Conservation (phyloP, 176 grass and related monocot genomes). For the Oryza brachyantha region DNA sequence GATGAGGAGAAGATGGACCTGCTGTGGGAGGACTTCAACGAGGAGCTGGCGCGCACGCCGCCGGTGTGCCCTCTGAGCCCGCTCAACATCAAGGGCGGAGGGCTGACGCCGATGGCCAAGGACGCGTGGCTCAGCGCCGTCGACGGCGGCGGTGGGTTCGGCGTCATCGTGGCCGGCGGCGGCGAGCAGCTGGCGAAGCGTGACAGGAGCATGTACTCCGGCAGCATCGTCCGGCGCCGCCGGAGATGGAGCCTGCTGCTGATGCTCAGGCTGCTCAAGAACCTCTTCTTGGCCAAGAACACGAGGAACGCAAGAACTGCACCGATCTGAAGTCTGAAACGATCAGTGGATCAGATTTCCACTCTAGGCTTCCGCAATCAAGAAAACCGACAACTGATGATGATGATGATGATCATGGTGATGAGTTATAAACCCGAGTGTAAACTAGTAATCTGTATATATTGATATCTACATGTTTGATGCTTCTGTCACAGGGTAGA, state of each 20-base stretch:
- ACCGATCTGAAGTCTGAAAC: conserved; percentile 22
- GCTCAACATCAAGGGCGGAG: background rate
- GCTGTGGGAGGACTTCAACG: conserved; percentile 98
- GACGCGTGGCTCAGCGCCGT: conserved; percentile 9
- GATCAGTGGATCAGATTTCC: background rate
- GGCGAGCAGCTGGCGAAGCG: background rate
- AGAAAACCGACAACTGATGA: background rate
- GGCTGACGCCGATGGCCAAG: conserved; percentile 20
- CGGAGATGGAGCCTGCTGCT: conserved; percentile 54
- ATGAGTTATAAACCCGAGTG: background rate
- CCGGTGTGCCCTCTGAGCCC: conserved; percentile 56
- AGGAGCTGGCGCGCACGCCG: conserved; percentile 54
- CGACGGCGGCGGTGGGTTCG: background rate
- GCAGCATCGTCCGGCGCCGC: conserved; percentile 58
- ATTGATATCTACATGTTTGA: conserved; percentile 15
- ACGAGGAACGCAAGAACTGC: conserved; percentile 35
- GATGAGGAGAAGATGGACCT: conserved; percentile 90
- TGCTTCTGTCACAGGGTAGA: conserved; percentile 21
- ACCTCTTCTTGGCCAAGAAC: conserved; percentile 62
- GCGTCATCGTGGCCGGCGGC: background rate
- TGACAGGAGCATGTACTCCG: background rate
- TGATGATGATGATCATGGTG: background rate
- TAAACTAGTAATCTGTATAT: conserved; percentile 3
- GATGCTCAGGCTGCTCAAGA: conserved; percentile 86
- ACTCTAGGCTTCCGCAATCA: background rate